These are phyloP conservation scores for Ulmus americana DNA, from an alignment of 331 rosid species.

Conservation along the genomic window DNA sequence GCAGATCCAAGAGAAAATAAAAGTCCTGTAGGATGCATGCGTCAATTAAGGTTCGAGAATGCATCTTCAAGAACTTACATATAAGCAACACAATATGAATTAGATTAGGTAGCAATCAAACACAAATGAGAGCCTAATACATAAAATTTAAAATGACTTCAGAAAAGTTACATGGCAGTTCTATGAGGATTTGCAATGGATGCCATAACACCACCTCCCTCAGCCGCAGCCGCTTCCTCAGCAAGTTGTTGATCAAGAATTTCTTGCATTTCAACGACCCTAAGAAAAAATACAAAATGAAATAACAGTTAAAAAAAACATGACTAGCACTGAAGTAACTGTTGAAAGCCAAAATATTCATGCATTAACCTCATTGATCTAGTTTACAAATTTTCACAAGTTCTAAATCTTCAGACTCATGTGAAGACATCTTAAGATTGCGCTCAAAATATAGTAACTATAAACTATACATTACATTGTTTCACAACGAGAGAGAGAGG, in stretches of 20 bases:
- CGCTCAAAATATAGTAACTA: background rate
- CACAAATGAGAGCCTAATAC: constrained; percentile 7
- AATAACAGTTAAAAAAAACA: constrained; percentile 15
- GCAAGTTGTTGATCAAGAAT: constrained; percentile 91
- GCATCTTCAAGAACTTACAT: background rate
- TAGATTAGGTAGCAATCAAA: constrained; percentile 15
- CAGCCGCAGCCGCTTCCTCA: constrained; percentile 98
- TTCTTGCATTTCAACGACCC: constrained; percentile 99
- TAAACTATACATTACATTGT: background rate
- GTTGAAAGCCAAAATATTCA: background rate
- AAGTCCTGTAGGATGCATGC: constrained; percentile 6
- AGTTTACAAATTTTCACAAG: background rate
- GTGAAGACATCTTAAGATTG: background rate
- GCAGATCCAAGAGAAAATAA: constrained; percentile 23
- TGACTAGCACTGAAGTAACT: constrained; percentile 16
- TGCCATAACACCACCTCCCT: constrained; percentile 79
- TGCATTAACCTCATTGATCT: background rate
- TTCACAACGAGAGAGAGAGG: background rate
- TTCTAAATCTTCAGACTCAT: background rate
- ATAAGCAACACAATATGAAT: background rate
- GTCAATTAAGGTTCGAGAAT: background rate
- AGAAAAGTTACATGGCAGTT: constrained; percentile 46
- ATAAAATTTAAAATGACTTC: constrained; percentile 19
- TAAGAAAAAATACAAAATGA: constrained; percentile 23
- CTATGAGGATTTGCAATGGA: constrained; percentile 65